Evolutionary conservation across 2,329 filamentous ascomycete species (phyloP).

Genomic region (Zasmidium citrigriseum): DNA sequence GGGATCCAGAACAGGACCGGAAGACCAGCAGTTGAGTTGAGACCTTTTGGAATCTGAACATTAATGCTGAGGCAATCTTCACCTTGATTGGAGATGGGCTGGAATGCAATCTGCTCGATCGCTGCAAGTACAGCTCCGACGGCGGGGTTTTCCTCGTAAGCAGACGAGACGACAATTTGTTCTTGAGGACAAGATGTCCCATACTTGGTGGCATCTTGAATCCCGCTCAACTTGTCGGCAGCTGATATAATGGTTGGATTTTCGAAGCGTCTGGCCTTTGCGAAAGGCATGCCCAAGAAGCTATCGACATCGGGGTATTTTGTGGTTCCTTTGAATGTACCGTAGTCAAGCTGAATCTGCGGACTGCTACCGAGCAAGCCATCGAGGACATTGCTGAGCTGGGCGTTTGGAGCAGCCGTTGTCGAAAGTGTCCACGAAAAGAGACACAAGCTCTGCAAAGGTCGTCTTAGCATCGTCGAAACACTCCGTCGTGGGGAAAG

Average conservation of each 20-base stretch:
- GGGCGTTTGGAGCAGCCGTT: no score
- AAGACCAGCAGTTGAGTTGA: slow-evolving; percentile 18
- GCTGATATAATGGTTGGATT: slow-evolving; percentile 9
- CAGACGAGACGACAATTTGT: slow-evolving; percentile 1
- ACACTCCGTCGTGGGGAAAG: no score
- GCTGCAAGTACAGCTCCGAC: slow-evolving; percentile 8
- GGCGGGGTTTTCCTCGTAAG: no score
- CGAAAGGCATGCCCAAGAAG: slow-evolving; percentile 18
- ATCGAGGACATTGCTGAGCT: no score
- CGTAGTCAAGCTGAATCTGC: slow-evolving; percentile 9
- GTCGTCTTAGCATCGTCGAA: no score
- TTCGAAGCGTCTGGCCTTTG: slow-evolving; percentile 7
- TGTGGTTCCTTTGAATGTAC: slow-evolving; percentile 12
- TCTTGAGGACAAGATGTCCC: slow-evolving; percentile 13
- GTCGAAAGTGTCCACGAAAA: no score
- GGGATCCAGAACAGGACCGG: slow-evolving; percentile 50
- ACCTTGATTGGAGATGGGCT: slow-evolving; percentile 1
- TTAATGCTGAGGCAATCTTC: slow-evolving; percentile 16
- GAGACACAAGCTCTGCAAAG: no score
- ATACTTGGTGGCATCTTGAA: slow-evolving; percentile 10
- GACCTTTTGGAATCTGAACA: slow-evolving; percentile 6
- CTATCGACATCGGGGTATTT: not conserved
- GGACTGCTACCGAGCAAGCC: no score
- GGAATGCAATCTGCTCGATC: slow-evolving; percentile 10
- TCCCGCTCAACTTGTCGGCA: slow-evolving; percentile 7